Conservation (phyloP, 768 basidiomycete genomes). For the Phlebiopsis gigantea region DNA sequence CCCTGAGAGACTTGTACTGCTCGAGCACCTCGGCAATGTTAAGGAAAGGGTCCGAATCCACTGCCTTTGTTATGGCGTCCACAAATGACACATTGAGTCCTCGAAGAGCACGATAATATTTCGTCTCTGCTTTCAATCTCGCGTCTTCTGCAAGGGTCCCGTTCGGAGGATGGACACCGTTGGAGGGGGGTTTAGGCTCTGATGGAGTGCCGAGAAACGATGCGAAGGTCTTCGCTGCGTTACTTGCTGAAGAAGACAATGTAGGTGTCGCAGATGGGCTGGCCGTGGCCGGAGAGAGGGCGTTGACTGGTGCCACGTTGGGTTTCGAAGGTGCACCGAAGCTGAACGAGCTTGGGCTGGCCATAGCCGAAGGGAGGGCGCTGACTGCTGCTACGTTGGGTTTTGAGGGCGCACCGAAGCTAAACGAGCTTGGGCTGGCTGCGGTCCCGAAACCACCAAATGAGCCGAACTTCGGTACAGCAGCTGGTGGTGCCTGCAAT, state of each 20-base stretch:
- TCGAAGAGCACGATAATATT: slow-evolving; percentile 66
- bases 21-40: slow-evolving; percentile 54
- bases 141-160: slow-evolving; percentile 19
- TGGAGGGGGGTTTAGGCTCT: slow-evolving; percentile 7
- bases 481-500: background rate
- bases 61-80: slow-evolving; percentile 48
- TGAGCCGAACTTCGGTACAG: slow-evolving; percentile 37
- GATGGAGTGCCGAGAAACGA: slow-evolving; percentile 25
- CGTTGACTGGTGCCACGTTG: background rate
- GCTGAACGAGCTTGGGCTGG: slow-evolving; percentile 33
- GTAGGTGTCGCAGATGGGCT: slow-evolving; percentile 5
- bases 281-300: background rate
- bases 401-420: slow-evolving; percentile 26
- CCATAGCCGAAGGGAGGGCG: background rate
- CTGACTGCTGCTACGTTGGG: background rate
- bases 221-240: slow-evolving; percentile 48
- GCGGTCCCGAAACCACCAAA: slow-evolving; percentile 49
- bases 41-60: slow-evolving; percentile 66
- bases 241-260: slow-evolving; percentile 27
- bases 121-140: slow-evolving; percentile 32
- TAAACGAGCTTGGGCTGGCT: slow-evolving; percentile 31
- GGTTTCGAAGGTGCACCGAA: slow-evolving; percentile 25
- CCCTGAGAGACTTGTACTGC: slow-evolving; percentile 53
- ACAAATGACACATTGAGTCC: slow-evolving; percentile 68
- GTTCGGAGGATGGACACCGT: background rate